phyloP scores from a whole-genome alignment of 768 basidiomycete genomes.

The Pleurotus djamor region DNA sequence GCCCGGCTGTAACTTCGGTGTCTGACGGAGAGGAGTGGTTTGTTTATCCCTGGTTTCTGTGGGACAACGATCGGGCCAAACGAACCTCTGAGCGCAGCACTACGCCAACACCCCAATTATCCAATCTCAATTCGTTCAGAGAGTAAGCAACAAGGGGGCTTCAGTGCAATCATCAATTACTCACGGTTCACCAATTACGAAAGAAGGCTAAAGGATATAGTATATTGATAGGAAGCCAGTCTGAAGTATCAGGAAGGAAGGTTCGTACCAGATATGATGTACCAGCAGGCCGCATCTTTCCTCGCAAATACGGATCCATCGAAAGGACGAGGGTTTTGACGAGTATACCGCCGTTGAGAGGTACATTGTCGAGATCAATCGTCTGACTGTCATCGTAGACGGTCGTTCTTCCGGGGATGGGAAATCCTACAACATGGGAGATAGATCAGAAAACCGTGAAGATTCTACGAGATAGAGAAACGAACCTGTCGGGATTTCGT shows the following conservation, averaged over 20 bases:
- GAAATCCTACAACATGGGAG: not conserved
- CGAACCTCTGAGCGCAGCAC: conserved; percentile 2
- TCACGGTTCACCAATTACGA: conserved; percentile 20
- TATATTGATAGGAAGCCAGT: no score
- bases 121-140: not conserved
- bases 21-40: not conserved
- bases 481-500: conserved; percentile 1
- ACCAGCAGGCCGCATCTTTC: conserved; percentile 27
- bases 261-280: conserved; percentile 14
- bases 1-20: not conserved
- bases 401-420: conserved; percentile 32
- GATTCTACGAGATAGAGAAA: not conserved
- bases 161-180: not conserved
- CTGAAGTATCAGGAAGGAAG: no score
- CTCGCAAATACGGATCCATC: conserved; percentile 42
- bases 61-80: no score
- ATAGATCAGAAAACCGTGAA: not conserved
- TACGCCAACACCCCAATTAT: not conserved
- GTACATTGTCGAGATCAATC: conserved; percentile 40
- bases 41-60: no score
- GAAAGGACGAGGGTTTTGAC: conserved; percentile 42
- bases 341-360: conserved; percentile 35
- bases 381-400: conserved; percentile 32
- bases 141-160: not conserved
- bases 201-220: conserved; percentile 9